Evolutionary conservation across 2,329 filamentous ascomycete genomes (phyloP).

Genomic region (Mycogone perniciosa): DNA sequence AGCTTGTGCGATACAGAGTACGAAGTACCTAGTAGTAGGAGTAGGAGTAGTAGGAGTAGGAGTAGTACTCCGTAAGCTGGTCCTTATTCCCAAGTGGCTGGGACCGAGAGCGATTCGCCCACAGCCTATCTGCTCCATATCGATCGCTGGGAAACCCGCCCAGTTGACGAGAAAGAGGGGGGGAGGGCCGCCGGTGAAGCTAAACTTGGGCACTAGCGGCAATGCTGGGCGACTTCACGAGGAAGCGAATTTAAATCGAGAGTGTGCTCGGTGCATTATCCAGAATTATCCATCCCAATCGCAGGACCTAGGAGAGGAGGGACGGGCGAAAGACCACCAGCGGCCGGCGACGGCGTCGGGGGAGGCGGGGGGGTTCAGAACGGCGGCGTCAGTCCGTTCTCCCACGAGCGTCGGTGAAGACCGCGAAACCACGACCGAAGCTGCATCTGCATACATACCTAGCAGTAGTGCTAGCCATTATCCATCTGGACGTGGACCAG

Average conservation of each 20-base stretch:
- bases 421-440: conserved; percentile 5
- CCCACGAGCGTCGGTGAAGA: conserved; percentile 12
- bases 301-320: not conserved
- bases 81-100: not conserved
- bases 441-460: not conserved
- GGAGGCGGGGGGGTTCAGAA: not conserved
- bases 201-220: not conserved
- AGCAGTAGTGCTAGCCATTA: too few relatives aligned
- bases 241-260: not conserved
- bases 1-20: too few relatives aligned
- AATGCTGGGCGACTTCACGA: not conserved
- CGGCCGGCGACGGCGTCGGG: too few relatives aligned
- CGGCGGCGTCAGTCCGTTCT: not conserved
- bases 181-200: not conserved
- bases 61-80: not conserved
- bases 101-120: conserved; percentile 1
- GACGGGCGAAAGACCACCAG: not conserved
- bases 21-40: too few relatives aligned
- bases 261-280: too few relatives aligned
- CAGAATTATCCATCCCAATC: too few relatives aligned
- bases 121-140: not conserved
- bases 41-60: too few relatives aligned
- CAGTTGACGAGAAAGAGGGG: not conserved
- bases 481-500: too few relatives aligned
- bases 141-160: not conserved